phyloP scores from a whole-genome alignment of 805 yeast species.

The Priceomyces medius region DNA sequence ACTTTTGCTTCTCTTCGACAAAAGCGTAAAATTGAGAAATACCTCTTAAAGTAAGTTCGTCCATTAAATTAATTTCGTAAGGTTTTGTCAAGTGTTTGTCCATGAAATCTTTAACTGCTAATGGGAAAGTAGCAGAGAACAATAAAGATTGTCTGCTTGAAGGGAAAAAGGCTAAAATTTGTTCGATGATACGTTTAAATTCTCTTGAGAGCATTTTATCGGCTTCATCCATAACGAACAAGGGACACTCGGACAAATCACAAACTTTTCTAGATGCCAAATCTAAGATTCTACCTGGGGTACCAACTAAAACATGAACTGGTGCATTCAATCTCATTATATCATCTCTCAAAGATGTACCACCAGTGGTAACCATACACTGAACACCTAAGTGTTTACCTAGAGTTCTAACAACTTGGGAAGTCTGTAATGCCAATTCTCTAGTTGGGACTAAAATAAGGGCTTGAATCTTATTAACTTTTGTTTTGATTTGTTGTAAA shows the following conservation, averaged over 20 bases:
- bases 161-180: conserved; percentile 80
- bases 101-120: conserved; percentile 90
- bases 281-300: conserved; percentile 96
- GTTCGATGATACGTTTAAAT: conserved; percentile 83
- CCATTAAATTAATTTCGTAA: conserved; percentile 95
- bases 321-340: conserved; percentile 89
- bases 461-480: conserved; percentile 81
- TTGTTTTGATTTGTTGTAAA: conserved; percentile 84
- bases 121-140: conserved; percentile 95
- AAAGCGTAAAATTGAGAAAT: conserved; percentile 98
- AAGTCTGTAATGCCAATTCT: conserved; percentile 95
- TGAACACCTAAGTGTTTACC: conserved; percentile 91
- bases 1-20: conserved; percentile 93
- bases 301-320: conserved; percentile 93
- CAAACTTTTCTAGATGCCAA: conserved; percentile 86
- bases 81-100: conserved; percentile 87
- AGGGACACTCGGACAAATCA: conserved; percentile 79
- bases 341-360: conserved; percentile 91
- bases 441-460: conserved; percentile 94
- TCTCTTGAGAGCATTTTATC: conserved; percentile 94
- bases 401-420: conserved; percentile 93
- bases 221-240: conserved; percentile 98
- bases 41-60: conserved; percentile 93
- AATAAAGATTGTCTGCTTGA: conserved; percentile 68
- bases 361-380: conserved; percentile 98